Evolutionary conservation across 306 rosid species (phyloP), one percentile per base, ranked within the genome.

Genomic region (Castanospermum australe): DNA sequence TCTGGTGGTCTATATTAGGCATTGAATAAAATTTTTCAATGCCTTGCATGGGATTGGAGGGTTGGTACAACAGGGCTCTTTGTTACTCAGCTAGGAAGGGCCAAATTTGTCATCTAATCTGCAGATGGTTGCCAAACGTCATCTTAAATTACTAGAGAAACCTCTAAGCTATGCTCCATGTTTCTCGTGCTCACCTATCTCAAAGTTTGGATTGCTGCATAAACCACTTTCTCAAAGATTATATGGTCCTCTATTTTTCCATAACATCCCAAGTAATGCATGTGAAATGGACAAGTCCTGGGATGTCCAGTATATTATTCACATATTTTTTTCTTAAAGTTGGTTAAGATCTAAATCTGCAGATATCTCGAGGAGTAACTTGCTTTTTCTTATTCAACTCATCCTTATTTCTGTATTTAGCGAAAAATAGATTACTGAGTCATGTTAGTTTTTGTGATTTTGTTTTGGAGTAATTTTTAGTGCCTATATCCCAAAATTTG

Each of bases 291-390:
- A 38, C 18, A 39, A 20, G 35, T 66, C 33, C 32, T 18, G 52
- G 71, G 8, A 66, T 66, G 66, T 39, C 65, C 75, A 54, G 35
- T 66, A n/a, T 17, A 54, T 38, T 76, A 54, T 42, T 52, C 64
- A 24, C n/a, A 10, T 25, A 21, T 24, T 28, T 52, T 24, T 55
- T 30, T 24, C 33, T 22, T 35, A n/a, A 61, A 62, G 36, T 20
- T 38, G 44, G 9, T 65, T 35, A 50, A 22, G 74, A 25, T 61
- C 47, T 60, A 30, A 21, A 5, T 38, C 20, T 48, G 39, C 42
- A 8, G 21, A 22, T 52, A 32, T 69, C 66, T 36, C 5, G 17
- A 56, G 7, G 13, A 71, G 76, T 41, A 10, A 38, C 41, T 8
- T 45, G 54, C 52, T 22, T 67, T 64, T 42, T 20, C 36, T 67